Conservation (phyloP, 768 basidiomycete species). For the Suillus bovinus region DNA sequence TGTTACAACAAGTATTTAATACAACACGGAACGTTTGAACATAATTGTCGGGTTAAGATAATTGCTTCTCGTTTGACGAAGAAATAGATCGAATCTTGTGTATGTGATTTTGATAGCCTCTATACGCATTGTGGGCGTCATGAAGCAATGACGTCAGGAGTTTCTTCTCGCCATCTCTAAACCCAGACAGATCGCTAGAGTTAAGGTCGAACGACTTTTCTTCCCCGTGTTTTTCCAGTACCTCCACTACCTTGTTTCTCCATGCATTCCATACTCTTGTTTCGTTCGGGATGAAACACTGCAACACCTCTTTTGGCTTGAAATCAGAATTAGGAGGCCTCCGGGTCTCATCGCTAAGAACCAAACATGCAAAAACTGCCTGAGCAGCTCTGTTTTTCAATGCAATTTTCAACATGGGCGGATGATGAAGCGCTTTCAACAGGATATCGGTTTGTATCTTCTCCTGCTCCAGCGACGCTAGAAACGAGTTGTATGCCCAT, state of each 20-base stretch:
- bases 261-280: conserved; percentile 30
- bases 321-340: conserved; percentile 5
- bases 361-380: conserved; percentile 27
- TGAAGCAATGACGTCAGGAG: background rate
- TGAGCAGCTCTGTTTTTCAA: conserved; percentile 11
- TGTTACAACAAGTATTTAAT: background rate
- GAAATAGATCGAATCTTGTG: background rate
- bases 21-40: too few relatives aligned
- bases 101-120: background rate
- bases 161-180: background rate
- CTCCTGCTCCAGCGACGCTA: conserved; percentile 38
- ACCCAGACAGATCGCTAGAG: background rate
- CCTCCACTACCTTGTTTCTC: conserved; percentile 24
- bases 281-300: conserved; percentile 26
- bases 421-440: conserved; percentile 16
- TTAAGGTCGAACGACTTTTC: background rate
- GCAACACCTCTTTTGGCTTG: conserved; percentile 11
- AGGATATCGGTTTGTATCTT: conserved; percentile 27
- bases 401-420: conserved; percentile 20
- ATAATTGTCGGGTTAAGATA: background rate
- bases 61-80: background rate
- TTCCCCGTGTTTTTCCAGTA: conserved; percentile 16
- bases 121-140: conserved; percentile 2
- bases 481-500: conserved; percentile 37
- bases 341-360: conserved; percentile 15